Base-by-base conservation (phyloP, 73 alveolate genomes). In the Vitrella brassicaformis region DNA sequence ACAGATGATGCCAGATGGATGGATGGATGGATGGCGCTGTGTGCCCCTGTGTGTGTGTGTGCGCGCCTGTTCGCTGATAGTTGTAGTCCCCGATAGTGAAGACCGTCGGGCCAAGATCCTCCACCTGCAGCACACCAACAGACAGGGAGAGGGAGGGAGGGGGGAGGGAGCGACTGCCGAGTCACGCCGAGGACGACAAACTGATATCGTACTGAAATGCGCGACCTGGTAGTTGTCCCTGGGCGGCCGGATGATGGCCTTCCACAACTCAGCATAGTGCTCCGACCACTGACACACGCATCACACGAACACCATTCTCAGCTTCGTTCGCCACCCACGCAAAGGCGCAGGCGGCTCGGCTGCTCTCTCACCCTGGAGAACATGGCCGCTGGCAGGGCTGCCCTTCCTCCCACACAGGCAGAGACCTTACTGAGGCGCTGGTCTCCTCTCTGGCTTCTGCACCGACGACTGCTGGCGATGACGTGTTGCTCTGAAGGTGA, bases 211-310 rank as follows among this genome's bases (percentile, higher is more conserved):
- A 39, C 56, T 8, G 22, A 4, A 4, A 39, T 90, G 98, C 47
- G 79, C 81, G 30, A 86, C 84, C 30, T 78, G 90, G 76, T 96
- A 96, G 9, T 47, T 47, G 66, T 92, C 98, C 45, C 98, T 86
- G 0, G 99, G 99, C 27, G 99, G 99, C 70, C 99, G 78, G 25
- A 96, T 95, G 68, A 96, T 92, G 30, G 98, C 98, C 74, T 94
- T 91, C 98, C 98, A 95, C 30, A 96, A 73, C 45, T 90, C 93
- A 29, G 91, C 93, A 77, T 96, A 96, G 31, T 76, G 84, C 71
- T 72, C 68, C 10, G n/a, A 8, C 47, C 56, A 39, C 56, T 39
- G 56, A n/a, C n/a, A n/a, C n/a, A n/a, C n/a, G n/a, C n/a, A n/a
- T n/a, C n/a, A n/a, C n/a, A n/a, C n/a, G n/a, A n/a, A n/a, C n/a